Percentiles rank a stretch among this genome's conserved stretches.
phyloP scores from a whole-genome alignment of 1,284 basidiomycete genomes.

The Puccinia hordei region DNA sequence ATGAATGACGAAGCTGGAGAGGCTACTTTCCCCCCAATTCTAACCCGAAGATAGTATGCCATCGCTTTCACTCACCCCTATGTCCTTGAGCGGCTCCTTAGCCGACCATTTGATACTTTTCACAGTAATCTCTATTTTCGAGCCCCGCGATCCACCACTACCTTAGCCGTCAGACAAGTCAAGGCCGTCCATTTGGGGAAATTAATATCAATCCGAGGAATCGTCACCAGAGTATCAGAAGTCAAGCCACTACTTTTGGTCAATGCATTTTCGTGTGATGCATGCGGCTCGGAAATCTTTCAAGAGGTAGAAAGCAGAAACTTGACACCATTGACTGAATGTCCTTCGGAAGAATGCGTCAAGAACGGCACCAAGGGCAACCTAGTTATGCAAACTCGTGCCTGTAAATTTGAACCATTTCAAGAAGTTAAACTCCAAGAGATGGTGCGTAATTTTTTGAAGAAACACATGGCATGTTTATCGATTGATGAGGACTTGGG shows the following conservation, averaged over 20 bases:
- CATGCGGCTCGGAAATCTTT: constrained; percentile 97
- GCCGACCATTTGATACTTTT: background rate
- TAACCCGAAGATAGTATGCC: constrained; percentile 90
- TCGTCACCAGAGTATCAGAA: constrained; percentile 97
- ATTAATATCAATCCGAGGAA: constrained; percentile 92
- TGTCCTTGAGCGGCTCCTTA: constrained; percentile 49
- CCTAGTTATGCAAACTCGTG: constrained; percentile 97
- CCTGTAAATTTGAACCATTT: constrained; percentile 95
- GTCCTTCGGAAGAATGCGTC: constrained; percentile 70
- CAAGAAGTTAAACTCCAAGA: constrained; percentile 99
- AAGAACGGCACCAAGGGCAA: constrained; percentile 85
- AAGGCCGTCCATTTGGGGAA: constrained; percentile 81
- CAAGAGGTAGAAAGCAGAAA: constrained; percentile 94
- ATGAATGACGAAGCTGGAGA: constrained; percentile 57
- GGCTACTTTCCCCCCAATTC: constrained; percentile 77
- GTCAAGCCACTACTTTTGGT: constrained; percentile 96
- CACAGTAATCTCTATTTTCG: constrained; percentile 87
- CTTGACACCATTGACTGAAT: constrained; percentile 84
- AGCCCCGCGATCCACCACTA: constrained; percentile 68
- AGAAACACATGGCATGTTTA: background rate
- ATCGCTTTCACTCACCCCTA: constrained; percentile 52
- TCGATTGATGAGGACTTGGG: background rate
- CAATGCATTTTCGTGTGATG: constrained; percentile 97
- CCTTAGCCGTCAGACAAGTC: constrained; percentile 86
- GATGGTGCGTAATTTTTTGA: constrained; percentile 68